Base-by-base conservation (phyloP, 768 basidiomycete species). In the Hypsizygus marmoreus region DNA sequence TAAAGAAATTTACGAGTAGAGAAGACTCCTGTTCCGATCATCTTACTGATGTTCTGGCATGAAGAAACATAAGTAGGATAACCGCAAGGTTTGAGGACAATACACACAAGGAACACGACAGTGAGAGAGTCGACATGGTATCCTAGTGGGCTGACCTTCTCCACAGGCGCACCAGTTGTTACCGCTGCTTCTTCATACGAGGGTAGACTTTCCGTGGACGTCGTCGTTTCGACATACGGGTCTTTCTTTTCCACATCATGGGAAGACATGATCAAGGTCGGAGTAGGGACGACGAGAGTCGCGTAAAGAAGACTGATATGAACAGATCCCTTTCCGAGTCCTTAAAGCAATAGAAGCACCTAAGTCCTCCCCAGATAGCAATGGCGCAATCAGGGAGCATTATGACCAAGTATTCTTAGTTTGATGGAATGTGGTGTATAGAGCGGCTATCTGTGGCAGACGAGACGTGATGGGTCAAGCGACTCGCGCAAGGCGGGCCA, bases 1-100 rank as follows among this genome's bases (percentile, higher is more conserved):
- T 29, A 6, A 17, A 41, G 26, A 16, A 36, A 55, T 51, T 8
- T 50, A 63, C 62, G 63, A 14, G 59, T 65, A 19, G 64, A 61
- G 47, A 68, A 65, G 9, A 72, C 63, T 26, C 69, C 68, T 3
- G 68, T 71, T 24, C 70, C 70, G 51, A 71, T 66, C 66, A 71
- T 71, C 43, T 62, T 64, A 42, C 66, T 64, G 32, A 66, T 50
- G 38, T 69, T 69, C 67, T 67, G 40, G 12, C 8, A n/a, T 6
- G 20, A 9, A 20, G n/a, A 5, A 12, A 19, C 23, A 25, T 33
- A 20, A 11, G 11, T 39, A 4, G 45, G 17, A 19, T 28, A 1
- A 14, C 16, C 4, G 13, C 14, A 14, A 9, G 16, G 13, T 19
- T n/a, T n/a, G 10, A 13, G 17, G 10, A n/a, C 9, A 7, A 14